Conservation (phyloP, 148 eudicot species). For the Polygonum maritimum region DNA sequence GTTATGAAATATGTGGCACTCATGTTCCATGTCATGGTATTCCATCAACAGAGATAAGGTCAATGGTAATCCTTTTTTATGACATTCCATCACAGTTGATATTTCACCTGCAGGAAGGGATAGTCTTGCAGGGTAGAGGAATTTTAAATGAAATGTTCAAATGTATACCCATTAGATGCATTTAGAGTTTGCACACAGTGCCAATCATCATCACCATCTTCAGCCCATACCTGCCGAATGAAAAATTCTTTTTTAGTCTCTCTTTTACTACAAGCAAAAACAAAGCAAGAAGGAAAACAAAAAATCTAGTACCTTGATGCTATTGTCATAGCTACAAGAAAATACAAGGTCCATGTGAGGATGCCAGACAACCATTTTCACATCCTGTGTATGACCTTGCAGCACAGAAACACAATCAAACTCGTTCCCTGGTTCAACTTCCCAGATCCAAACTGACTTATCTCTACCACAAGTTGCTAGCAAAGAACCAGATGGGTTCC, state of each 20-base stretch:
- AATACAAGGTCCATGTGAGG: conserved; percentile 61
- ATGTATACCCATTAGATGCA: conserved; percentile 47
- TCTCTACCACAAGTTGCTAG: conserved; percentile 69
- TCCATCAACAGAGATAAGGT: background rate
- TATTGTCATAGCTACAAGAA: conserved; percentile 89
- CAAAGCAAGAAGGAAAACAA: background rate
- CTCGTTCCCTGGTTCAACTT: no score
- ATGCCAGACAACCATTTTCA: conserved; percentile 99
- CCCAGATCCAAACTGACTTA: no score
- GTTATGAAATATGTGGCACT: background rate
- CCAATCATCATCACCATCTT: conserved; percentile 92
- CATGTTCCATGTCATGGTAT: background rate
- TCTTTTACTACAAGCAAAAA: background rate
- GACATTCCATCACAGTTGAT: background rate
- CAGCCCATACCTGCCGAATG: conserved; percentile 73
- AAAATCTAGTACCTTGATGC: conserved; percentile 52
- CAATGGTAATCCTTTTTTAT: background rate
- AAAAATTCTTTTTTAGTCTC: background rate
- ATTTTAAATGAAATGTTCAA: background rate
- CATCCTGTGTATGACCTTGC: background rate
- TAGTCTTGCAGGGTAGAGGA: background rate
- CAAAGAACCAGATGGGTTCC: conserved; percentile 76
- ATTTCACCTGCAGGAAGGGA: background rate
- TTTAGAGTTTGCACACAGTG: conserved; percentile 75
- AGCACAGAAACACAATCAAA: conserved; percentile 23